Conservation (phyloP, 2,329 filamentous ascomycete genomes). For the Talaromyces albobiverticillius region DNA sequence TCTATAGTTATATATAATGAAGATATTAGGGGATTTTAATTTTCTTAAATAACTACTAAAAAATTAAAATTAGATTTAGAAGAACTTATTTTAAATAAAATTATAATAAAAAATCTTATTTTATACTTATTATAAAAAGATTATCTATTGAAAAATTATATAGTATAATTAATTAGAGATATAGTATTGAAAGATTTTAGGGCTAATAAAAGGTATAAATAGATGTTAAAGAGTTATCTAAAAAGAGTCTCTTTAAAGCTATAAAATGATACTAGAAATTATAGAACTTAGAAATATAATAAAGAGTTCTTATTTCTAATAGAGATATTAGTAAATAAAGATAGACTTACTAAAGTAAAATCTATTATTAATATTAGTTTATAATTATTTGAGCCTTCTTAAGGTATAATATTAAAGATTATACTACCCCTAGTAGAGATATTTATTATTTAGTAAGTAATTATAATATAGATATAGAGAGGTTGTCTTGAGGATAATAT, state of each 20-base stretch:
- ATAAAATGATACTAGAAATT: slow-evolving; percentile 7
- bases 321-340: slow-evolving; percentile 34
- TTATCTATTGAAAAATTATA: slow-evolving; percentile 46
- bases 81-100: slow-evolving; percentile 30
- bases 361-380: slow-evolving; percentile 26
- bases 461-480: too few relatives aligned
- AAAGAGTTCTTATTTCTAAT: slow-evolving; percentile 26
- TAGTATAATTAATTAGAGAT: slow-evolving; percentile 22
- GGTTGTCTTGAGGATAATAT: too few relatives aligned
- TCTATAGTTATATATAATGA: slow-evolving; percentile 59
- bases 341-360: slow-evolving; percentile 29
- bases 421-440: slow-evolving; percentile 87
- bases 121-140: slow-evolving; percentile 33
- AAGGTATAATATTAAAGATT: slow-evolving; percentile 61
- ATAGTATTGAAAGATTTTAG: slow-evolving; percentile 17
- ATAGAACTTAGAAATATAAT: slow-evolving; percentile 25
- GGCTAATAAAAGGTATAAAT: slow-evolving; percentile 17
- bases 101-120: slow-evolving; percentile 36
- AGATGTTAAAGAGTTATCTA: slow-evolving; percentile 24
- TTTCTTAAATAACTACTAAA: slow-evolving; percentile 65
- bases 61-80: slow-evolving; percentile 53
- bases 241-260: slow-evolving; percentile 18
- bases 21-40: slow-evolving; percentile 73
- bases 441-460: too few relatives aligned
- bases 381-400: slow-evolving; percentile 26